Evolutionary conservation across 352 stramenopile genomes (phyloP).

Genomic region (Phytophthora idaei): DNA sequence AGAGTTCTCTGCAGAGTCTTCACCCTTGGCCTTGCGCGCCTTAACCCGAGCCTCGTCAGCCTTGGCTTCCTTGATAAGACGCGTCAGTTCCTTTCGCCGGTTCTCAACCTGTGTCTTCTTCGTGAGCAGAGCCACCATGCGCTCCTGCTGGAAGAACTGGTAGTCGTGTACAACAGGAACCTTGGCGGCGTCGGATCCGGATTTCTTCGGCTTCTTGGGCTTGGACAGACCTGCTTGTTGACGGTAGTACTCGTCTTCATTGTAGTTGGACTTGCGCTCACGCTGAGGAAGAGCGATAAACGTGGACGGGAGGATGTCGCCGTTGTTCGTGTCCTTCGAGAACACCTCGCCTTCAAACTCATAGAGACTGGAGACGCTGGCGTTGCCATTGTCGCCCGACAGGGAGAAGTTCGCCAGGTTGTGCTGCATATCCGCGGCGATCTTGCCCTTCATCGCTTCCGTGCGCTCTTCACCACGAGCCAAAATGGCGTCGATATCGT

Average conservation of each 20-base stretch:
- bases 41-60: constrained; percentile 81
- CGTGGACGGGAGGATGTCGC: constrained; percentile 87
- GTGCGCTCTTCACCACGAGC: constrained; percentile 92
- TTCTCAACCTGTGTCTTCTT: constrained; percentile 92
- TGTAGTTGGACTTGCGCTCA: constrained; percentile 93
- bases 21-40: constrained; percentile 70
- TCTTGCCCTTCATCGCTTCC: constrained; percentile 87
- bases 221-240: constrained; percentile 83
- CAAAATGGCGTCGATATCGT: constrained; percentile 93
- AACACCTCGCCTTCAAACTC: constrained; percentile 91
- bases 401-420: constrained; percentile 97
- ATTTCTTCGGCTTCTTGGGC: constrained; percentile 89
- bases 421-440: constrained; percentile 93
- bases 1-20: constrained; percentile 67
- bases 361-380: constrained; percentile 82
- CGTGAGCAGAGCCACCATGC: constrained; percentile 85
- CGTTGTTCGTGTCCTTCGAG: constrained; percentile 84
- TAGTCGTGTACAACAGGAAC: constrained; percentile 94
- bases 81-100: constrained; percentile 82
- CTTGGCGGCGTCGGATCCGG: constrained; percentile 87
- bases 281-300: constrained; percentile 88
- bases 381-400: constrained; percentile 82
- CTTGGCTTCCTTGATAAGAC: constrained; percentile 86
- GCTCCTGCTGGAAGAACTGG: constrained; percentile 94
- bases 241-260: constrained; percentile 97